Base-by-base conservation (phyloP, 257 asterid species). In the Coffea eugenioides region DNA sequence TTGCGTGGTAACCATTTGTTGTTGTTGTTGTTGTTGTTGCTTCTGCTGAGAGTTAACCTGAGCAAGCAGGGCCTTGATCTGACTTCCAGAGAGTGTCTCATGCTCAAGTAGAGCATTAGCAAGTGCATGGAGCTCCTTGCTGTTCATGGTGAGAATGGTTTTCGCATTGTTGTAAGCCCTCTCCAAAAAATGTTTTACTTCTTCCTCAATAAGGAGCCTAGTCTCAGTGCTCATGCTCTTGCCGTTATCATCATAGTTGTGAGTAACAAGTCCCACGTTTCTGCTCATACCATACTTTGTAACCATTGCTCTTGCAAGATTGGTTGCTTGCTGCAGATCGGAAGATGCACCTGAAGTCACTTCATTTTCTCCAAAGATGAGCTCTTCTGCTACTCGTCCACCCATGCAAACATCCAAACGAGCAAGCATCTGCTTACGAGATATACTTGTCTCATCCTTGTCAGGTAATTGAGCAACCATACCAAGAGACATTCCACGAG, bases 221-320 rank as follows among this genome's bases (percentile, higher is more conserved):
- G 97, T 92, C 82, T 92, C 97, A 6, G 97, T 91, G 90, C 97
- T 94, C 98, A 94, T 91, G 86, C 97, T 94, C 88, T 88, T 92
- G 8, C 97, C 98, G 3, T 94, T 82, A 61, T 92, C 95, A 15
- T 92, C 91, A 10, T 94, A 92, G 81, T 92, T 87, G 86, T 94
- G 98, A 21, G 95, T 51, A 23, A 89, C 97, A 36, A 94, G 89
- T 45, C 98, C 98, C 5, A 94, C 97, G 64, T 79, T 76, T 83
- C 87, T 85, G 86, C 98, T 91, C 98, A 94, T 94, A 21, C 97
- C 98, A 39, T 87, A 91, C 80, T 89, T 85, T 4, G 98, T 94
- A 8, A 94, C 97, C 98, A 94, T 94, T 14, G 92, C 94, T 65
- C 94, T 83, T 18, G 98, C 98, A 80, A 94, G 85, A 62, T 13